Evolutionary conservation across 768 basidiomycete species (phyloP).

Genomic region (Boletus patriciae): DNA sequence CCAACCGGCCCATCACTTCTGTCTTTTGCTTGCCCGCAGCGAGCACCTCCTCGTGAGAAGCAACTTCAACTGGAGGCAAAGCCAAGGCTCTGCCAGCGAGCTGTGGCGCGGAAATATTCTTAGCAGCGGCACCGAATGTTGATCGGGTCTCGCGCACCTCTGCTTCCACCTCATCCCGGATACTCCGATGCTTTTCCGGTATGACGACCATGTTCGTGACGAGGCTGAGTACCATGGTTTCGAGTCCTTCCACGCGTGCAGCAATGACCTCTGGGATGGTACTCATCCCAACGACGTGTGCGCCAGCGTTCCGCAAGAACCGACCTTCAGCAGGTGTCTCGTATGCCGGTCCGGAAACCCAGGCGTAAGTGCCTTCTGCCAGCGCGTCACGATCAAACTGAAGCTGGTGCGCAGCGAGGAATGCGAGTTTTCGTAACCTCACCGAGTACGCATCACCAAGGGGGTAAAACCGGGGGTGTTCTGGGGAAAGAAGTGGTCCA

Average conservation of each 20-base stretch:
- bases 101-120: conserved; percentile 36
- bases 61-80: conserved; percentile 42
- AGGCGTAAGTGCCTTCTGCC: conserved; percentile 83
- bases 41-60: conserved; percentile 82
- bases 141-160: conserved; percentile 50
- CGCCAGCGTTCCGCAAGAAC: conserved; percentile 71
- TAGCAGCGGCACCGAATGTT: not conserved
- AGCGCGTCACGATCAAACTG: conserved; percentile 53
- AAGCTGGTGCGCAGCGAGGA: conserved; percentile 68
- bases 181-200: conserved; percentile 61
- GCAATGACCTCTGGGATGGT: conserved; percentile 88
- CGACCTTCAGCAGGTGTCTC: conserved; percentile 87
- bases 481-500: conserved; percentile 60
- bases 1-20: conserved; percentile 67
- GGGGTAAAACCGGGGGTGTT: conserved; percentile 76
- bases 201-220: conserved; percentile 87
- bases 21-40: conserved; percentile 63
- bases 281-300: conserved; percentile 93
- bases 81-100: conserved; percentile 57
- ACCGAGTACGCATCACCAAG: conserved; percentile 82
- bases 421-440: conserved; percentile 65
- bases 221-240: conserved; percentile 77
- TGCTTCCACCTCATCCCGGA: conserved; percentile 72
- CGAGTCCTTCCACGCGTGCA: conserved; percentile 71
- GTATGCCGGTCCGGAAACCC: conserved; percentile 89